Evolutionary conservation across 176 grass and related monocot species (phyloP).

Genomic region (Neostapfia colusana): DNA sequence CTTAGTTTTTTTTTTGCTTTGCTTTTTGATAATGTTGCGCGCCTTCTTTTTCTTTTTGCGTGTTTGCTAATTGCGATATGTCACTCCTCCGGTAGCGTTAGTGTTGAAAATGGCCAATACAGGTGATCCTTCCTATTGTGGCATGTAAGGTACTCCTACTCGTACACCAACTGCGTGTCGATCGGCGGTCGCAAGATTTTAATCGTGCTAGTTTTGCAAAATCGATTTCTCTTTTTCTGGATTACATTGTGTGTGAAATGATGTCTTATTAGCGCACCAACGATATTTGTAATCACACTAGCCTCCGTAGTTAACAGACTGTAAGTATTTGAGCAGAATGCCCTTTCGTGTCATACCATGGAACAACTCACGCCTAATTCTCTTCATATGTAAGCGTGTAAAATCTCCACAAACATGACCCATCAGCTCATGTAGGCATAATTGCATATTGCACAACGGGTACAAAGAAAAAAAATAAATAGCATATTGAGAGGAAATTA

Average conservation of each 20-base stretch:
- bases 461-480: neutral
- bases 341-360: too few species aligned
- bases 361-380: too few species aligned
- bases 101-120: neutral
- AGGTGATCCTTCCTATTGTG: too few species aligned
- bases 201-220: neutral
- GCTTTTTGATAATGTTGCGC: neutral
- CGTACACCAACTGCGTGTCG: neutral
- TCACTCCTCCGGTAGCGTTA: neutral
- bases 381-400: neutral
- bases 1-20: neutral
- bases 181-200: neutral
- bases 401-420: neutral
- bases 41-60: neutral
- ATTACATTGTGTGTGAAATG: neutral
- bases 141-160: neutral
- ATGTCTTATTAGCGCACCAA: neutral
- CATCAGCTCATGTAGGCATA: neutral
- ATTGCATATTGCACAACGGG: neutral
- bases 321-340: neutral
- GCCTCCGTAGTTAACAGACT: neutral
- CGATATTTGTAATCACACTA: neutral
- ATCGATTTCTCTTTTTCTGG: neutral
- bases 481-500: neutral
- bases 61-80: neutral